A percentile compares a stretch with the other conserved stretches of the same genome.
These are phyloP conservation scores for Aspergillus ustus DNA, from an alignment of 2,329 filamentous ascomycete species.

Conservation along the genomic window DNA sequence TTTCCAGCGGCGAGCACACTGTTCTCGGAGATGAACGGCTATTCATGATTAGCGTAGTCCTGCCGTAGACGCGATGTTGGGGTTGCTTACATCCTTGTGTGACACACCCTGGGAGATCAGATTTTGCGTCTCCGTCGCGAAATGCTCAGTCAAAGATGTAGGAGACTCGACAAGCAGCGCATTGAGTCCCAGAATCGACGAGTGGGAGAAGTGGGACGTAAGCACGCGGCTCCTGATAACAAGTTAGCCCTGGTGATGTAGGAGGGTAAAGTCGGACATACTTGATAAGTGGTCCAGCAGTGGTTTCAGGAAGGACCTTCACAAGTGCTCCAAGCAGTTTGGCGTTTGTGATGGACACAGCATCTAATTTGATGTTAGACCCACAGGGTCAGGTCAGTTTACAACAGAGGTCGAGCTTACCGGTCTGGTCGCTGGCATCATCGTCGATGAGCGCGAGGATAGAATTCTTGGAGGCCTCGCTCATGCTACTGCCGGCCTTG, in stretches of 20 bases:
- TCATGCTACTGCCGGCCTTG: constrained; percentile 94
- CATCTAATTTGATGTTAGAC: constrained; percentile 43
- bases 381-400: neutral
- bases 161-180: constrained; percentile 83
- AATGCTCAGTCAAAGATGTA: constrained; percentile 67
- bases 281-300: constrained; percentile 65
- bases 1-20: constrained; percentile 89
- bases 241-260: constrained; percentile 31
- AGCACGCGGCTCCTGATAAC: constrained; percentile 74
- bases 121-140: constrained; percentile 75
- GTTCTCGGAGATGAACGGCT: constrained; percentile 87
- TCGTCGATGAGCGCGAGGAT: constrained; percentile 88
- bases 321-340: constrained; percentile 87
- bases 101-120: constrained; percentile 79
- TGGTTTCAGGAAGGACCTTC: constrained; percentile 78
- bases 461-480: constrained; percentile 82
- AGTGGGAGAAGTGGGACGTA: constrained; percentile 72
- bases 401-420: constrained; percentile 41
- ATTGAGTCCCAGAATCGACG: constrained; percentile 86
- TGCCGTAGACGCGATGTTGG: neutral
- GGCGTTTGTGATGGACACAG: constrained; percentile 87
- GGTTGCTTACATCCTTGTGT: constrained; percentile 70
- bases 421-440: constrained; percentile 75
- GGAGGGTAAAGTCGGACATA: constrained; percentile 31
- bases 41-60: constrained; percentile 25